phyloP scores from a whole-genome alignment of 139 green algal genomes.

The Edaphochlamys debaryana region DNA sequence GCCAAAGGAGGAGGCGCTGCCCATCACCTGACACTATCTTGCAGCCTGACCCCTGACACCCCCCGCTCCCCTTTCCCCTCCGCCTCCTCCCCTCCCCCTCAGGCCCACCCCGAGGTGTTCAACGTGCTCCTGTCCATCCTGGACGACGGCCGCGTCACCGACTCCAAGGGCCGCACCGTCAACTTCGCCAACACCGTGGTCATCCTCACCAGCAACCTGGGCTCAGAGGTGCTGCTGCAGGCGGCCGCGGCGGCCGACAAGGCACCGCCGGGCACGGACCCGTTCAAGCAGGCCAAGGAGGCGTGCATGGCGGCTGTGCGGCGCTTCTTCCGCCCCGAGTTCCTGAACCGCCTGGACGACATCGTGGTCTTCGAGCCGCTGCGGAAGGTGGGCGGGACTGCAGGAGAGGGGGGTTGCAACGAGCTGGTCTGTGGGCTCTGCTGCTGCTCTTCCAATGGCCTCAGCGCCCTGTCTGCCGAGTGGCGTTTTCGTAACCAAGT shows the following conservation, averaged over 20 bases:
- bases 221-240: conserved; percentile 55
- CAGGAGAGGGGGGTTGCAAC: no score
- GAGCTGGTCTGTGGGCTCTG: no score
- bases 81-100: conserved; percentile 89
- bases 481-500: no score
- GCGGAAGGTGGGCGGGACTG: no score
- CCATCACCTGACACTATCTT: no score
- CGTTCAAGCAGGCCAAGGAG: conserved; percentile 8
- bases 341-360: conserved; percentile 92
- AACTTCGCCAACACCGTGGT: conserved; percentile 94
- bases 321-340: conserved; percentile 82
- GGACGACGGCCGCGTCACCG: conserved; percentile 91
- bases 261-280: conserved; percentile 2
- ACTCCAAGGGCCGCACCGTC: conserved; percentile 91
- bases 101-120: conserved; percentile 78
- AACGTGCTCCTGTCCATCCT: conserved; percentile 93
- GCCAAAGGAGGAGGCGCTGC: no score
- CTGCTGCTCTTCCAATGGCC: no score
- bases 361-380: conserved; percentile 88
- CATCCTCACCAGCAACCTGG: conserved; percentile 97
- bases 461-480: no score
- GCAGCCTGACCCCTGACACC: no score
- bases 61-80: not conserved
- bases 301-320: conserved; percentile 34
- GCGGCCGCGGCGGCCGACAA: conserved; percentile 19